A percentile compares a stretch with the other conserved stretches of the same genome.
Evolutionary conservation across 176 grass and related monocot genomes (phyloP).

Genomic region (Eremochloa ophiuroides): DNA sequence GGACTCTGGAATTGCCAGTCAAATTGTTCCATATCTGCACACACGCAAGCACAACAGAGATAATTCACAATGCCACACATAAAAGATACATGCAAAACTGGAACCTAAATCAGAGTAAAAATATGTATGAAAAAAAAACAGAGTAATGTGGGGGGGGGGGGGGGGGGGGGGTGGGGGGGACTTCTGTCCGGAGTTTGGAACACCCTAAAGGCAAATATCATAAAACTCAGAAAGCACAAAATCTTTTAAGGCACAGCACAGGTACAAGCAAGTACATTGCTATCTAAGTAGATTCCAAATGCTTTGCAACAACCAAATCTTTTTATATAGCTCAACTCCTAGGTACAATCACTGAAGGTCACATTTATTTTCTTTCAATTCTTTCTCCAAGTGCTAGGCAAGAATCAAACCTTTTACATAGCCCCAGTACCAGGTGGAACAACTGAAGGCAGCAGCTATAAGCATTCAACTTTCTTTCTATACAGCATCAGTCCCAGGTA

Average conservation of each 20-base stretch:
- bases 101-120: background rate
- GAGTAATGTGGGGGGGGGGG: no score
- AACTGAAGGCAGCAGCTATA: background rate
- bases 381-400: background rate
- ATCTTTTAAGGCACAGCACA: background rate
- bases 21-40: background rate
- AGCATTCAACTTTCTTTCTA: background rate
- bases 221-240: background rate
- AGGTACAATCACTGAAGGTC: background rate
- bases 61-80: background rate
- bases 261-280: background rate
- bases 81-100: background rate
- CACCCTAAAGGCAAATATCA: background rate
- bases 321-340: background rate
- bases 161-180: no score
- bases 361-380: background rate
- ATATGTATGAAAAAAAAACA: background rate
- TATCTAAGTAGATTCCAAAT: background rate
- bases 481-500: background rate
- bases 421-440: background rate
- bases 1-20: background rate
- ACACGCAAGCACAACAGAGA: background rate
- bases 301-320: background rate
- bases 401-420: conserved; percentile 2
- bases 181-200: background rate